These are phyloP conservation scores for Nothophaeocryptopus gaeumannii DNA, from an alignment of 2,329 filamentous ascomycete species.

Conservation along the genomic window DNA sequence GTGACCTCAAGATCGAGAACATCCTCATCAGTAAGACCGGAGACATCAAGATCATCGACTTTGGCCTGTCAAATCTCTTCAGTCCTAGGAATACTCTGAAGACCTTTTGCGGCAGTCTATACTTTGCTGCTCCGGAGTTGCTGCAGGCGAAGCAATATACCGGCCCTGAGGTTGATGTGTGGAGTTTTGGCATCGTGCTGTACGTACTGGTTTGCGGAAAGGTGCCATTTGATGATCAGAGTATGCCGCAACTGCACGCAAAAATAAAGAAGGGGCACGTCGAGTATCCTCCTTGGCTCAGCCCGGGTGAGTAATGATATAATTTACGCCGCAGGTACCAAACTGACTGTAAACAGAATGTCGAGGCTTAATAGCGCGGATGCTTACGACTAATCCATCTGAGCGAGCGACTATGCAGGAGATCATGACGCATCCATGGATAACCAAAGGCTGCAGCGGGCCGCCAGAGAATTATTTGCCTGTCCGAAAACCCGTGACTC, in stretches of 20 bases:
- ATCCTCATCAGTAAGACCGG: constrained; percentile 98
- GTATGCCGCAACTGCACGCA: constrained; percentile 95
- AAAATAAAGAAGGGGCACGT: constrained; percentile 98
- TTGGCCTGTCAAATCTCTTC: constrained; percentile 94
- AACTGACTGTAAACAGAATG: constrained; percentile 64
- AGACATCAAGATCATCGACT: constrained; percentile 99
- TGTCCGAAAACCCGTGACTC: constrained; percentile 73
- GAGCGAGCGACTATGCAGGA: constrained; percentile 83
- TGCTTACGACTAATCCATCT: constrained; percentile 91
- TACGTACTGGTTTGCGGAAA: constrained; percentile 97
- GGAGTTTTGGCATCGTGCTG: constrained; percentile 97
- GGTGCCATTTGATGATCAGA: constrained; percentile 97
- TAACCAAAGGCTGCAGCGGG: constrained; percentile 82
- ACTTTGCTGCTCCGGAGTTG: constrained; percentile 94
- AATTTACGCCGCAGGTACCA: not conserved
- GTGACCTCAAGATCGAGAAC: constrained; percentile 97
- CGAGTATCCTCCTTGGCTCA: constrained; percentile 92
- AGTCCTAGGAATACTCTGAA: constrained; percentile 80
- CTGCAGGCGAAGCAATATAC: constrained; percentile 92
- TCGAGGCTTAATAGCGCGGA: constrained; percentile 84
- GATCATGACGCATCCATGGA: constrained; percentile 94
- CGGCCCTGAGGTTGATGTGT: constrained; percentile 93
- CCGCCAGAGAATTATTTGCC: constrained; percentile 89
- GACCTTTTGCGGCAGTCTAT: constrained; percentile 95
- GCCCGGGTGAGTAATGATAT: constrained; percentile 64